Conservation (phyloP, 2,329 filamentous ascomycete genomes). For the Claviceps cyperi region DNA sequence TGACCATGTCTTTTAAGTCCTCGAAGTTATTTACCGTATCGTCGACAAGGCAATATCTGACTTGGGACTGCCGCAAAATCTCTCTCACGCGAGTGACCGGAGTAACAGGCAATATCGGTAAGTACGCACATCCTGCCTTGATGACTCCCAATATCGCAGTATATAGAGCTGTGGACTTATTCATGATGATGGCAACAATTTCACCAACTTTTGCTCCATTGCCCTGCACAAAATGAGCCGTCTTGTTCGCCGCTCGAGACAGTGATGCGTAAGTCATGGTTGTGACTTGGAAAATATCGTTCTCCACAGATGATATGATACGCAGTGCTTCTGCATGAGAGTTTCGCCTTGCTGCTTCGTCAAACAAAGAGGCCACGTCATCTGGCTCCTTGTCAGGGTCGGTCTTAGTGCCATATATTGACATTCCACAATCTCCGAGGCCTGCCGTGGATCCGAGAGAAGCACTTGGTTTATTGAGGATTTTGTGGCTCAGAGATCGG, state of each 20-base stretch:
- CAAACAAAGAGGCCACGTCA: conserved; percentile 23
- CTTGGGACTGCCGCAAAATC: conserved; percentile 47
- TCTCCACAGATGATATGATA: conserved; percentile 34
- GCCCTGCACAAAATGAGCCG: conserved; percentile 40
- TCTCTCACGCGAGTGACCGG: conserved; percentile 44
- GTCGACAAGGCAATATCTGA: conserved; percentile 31
- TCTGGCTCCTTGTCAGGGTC: conserved; percentile 5
- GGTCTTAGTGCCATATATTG: conserved; percentile 31
- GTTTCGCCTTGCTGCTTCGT: conserved; percentile 30
- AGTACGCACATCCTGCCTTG: conserved; percentile 63
- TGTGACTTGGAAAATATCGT: conserved; percentile 16
- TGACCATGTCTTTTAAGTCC: conserved; percentile 9
- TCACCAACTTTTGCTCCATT: conserved; percentile 34
- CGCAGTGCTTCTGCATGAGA: conserved; percentile 47
- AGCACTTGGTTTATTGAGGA: conserved; percentile 14
- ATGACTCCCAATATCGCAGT: conserved; percentile 57
- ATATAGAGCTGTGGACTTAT: conserved; percentile 63
- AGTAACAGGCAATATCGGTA: conserved; percentile 65
- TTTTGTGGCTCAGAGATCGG: conserved; percentile 34
- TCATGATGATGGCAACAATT: conserved; percentile 59
- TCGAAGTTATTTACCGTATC: conserved; percentile 8
- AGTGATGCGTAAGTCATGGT: conserved; percentile 49
- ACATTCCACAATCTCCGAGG: conserved; percentile 23
- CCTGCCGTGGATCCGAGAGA: conserved; percentile 7
- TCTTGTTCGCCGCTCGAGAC: conserved; percentile 46